A percentile compares a stretch with the other conserved stretches of the same genome.
These are phyloP conservation scores for Nothomitra cinnamomea DNA, from an alignment of 2,329 filamentous ascomycete genomes.

Conservation along the genomic window DNA sequence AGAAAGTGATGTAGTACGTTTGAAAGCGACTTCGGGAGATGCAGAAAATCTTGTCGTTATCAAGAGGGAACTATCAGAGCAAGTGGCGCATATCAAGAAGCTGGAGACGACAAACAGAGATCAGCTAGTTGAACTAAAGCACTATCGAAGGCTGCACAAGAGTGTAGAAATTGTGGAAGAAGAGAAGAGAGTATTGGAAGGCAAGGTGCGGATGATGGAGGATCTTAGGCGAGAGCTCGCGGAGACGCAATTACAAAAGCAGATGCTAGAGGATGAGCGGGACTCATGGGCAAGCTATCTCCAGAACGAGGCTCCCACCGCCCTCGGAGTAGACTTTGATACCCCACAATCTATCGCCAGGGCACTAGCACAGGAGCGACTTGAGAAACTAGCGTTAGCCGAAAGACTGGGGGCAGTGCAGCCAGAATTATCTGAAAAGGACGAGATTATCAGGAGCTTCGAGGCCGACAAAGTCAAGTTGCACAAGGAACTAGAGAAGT, in stretches of 20 bases:
- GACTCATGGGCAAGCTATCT: constrained; percentile 76
- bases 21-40: constrained; percentile 78
- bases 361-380: constrained; percentile 64
- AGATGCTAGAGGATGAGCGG: constrained; percentile 77
- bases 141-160: constrained; percentile 64
- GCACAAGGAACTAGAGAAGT: constrained; percentile 51
- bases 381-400: constrained; percentile 63
- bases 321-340: constrained; percentile 56
- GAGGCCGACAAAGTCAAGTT: constrained; percentile 53
- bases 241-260: constrained; percentile 66
- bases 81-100: constrained; percentile 76
- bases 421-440: constrained; percentile 60
- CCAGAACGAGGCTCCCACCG: constrained; percentile 44
- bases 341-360: constrained; percentile 76
- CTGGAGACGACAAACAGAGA: constrained; percentile 70
- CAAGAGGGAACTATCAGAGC: constrained; percentile 74
- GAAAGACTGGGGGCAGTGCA: constrained; percentile 66
- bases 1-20: constrained; percentile 65
- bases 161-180: constrained; percentile 91
- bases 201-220: constrained; percentile 58
- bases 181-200: constrained; percentile 72
- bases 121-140: constrained; percentile 61
- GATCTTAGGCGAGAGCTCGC: constrained; percentile 57
- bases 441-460: constrained; percentile 54
- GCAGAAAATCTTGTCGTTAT: constrained; percentile 72